phyloP scores from a whole-genome alignment of 108 stramenopile genomes.

The Phaeodactylum tricornutum region DNA sequence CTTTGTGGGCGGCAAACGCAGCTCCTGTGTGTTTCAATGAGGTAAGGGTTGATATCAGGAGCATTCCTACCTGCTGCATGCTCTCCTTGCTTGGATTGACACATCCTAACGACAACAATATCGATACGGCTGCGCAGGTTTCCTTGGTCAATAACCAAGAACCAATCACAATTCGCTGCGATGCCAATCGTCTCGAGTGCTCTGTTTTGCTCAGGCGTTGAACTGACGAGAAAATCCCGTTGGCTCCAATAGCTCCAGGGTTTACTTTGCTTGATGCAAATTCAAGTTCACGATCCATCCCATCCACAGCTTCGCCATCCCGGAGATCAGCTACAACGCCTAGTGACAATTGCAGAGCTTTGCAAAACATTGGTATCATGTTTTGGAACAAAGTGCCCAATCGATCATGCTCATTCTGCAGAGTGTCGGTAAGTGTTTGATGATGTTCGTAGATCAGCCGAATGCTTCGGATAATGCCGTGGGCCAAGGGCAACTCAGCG shows the following conservation, averaged over 20 bases:
- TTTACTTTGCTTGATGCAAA: constrained; percentile 38
- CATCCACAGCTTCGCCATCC: constrained; percentile 33
- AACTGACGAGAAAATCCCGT: constrained; percentile 37
- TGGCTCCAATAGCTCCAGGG: constrained; percentile 60
- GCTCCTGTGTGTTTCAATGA: constrained; percentile 64
- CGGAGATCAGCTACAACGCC: constrained; percentile 45
- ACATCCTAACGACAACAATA: constrained; percentile 14
- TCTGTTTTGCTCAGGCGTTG: constrained; percentile 15
- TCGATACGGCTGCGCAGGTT: constrained; percentile 27
- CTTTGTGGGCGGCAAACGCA: constrained; percentile 47
- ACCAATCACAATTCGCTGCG: constrained; percentile 53
- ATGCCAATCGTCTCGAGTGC: constrained; percentile 14
- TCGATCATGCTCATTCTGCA: constrained; percentile 4
- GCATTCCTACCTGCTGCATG: constrained; percentile 12
- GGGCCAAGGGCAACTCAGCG: constrained; percentile 38
- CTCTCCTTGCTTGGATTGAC: background rate
- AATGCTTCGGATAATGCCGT: constrained; percentile 42
- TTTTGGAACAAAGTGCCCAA: too few species aligned
- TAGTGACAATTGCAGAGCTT: constrained; percentile 40
- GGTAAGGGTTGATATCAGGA: constrained; percentile 38
- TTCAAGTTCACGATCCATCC: constrained; percentile 11
- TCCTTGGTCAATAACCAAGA: constrained; percentile 64
- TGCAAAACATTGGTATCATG: constrained; percentile 21
- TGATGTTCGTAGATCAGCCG: too few species aligned
- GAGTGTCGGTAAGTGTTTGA: constrained; percentile 17